A percentile compares a stretch with the other conserved stretches of the same genome.
Conservation (phyloP, 768 basidiomycete genomes). For the Rhizopogon rudus region DNA sequence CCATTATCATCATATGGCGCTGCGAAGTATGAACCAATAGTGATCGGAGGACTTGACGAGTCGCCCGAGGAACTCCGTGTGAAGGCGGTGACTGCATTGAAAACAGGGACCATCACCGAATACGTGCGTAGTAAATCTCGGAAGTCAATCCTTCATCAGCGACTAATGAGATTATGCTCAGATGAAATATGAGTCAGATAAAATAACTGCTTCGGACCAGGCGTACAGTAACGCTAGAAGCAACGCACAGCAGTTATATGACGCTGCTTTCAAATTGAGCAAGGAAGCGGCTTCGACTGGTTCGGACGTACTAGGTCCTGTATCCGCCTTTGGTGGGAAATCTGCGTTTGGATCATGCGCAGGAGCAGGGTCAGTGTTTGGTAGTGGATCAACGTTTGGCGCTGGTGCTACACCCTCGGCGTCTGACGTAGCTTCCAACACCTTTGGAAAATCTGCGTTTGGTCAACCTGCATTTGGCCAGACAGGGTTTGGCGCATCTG, state of each 20-base stretch:
- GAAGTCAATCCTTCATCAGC: neutral
- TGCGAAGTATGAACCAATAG: slow-evolving; percentile 63
- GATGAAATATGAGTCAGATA: slow-evolving; percentile 55
- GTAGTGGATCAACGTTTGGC: slow-evolving; percentile 35
- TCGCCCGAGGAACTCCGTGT: slow-evolving; percentile 77
- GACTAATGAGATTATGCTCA: slow-evolving; percentile 15
- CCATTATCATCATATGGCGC: slow-evolving; percentile 76
- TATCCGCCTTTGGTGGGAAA: slow-evolving; percentile 15
- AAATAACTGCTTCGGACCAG: slow-evolving; percentile 50
- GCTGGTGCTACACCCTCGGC: slow-evolving; percentile 21
- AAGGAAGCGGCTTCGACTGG: slow-evolving; percentile 11
- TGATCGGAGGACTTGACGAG: slow-evolving; percentile 65
- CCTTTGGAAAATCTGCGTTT: slow-evolving; percentile 28
- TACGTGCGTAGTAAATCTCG: slow-evolving; percentile 51
- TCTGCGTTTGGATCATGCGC: slow-evolving; percentile 18
- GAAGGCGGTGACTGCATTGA: slow-evolving; percentile 52
- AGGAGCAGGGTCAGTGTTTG: slow-evolving; percentile 32
- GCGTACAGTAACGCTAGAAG: slow-evolving; percentile 41
- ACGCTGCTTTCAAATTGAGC: slow-evolving; percentile 47
- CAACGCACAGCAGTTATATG: slow-evolving; percentile 46
- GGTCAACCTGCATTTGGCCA: slow-evolving; percentile 36
- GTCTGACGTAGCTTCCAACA: slow-evolving; percentile 25
- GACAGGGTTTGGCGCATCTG: slow-evolving; percentile 22
- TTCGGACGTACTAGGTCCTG: slow-evolving; percentile 6
- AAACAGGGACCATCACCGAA: slow-evolving; percentile 50